Base-by-base conservation (phyloP, 2,329 filamentous ascomycete genomes). In the Aspergillus fumigatiaffinis region DNA sequence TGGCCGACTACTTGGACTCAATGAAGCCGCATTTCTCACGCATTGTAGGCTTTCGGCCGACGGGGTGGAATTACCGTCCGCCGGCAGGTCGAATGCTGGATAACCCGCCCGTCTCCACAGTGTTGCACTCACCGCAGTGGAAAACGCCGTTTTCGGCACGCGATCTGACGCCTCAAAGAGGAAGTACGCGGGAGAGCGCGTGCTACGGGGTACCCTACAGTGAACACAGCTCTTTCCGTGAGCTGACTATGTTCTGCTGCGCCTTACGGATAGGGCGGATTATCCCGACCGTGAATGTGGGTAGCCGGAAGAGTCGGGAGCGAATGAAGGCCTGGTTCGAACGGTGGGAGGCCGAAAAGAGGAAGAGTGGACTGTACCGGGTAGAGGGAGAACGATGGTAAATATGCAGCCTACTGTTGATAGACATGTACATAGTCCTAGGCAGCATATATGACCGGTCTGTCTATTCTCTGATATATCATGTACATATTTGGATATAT, bases 201-300 rank as follows among this genome's bases (percentile, higher is more conserved):
- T 97, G 92, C 72, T 96, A 95, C 65, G 92, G 91, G 0, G 94
- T 97, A 2, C 94, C 94, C 2, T 99, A 99, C 71, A 92, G 88
- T 52, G 94, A 99, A 77, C 94, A 99, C 73, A 94, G 90, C 72
- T 95, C 90, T 60, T 99, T 99, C 70, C 83, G 93, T 44, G 94
- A 99, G 78, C 75, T 99, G 70, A 93, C 91, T 0, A 88, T 97
- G 83, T 99, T 99, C 70, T 85, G 93, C 64, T 94, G 94, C 80
- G 85, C 88, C 21, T 72, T 99, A 72, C 80, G 90, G 56, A 95
- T 99, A 63, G 92, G 93, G 62, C 90, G 88, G 74, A 84, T 99
- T 6, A 88, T 99, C 17, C 94, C 94, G 0, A 99, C 94, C 0
- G 94, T 99, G 3, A 97, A 99, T 71, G 83, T 88, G n/a, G 86